These are phyloP conservation scores for Takashimella tepidaria DNA, from an alignment of 1,284 basidiomycete genomes.

Conservation along the genomic window DNA sequence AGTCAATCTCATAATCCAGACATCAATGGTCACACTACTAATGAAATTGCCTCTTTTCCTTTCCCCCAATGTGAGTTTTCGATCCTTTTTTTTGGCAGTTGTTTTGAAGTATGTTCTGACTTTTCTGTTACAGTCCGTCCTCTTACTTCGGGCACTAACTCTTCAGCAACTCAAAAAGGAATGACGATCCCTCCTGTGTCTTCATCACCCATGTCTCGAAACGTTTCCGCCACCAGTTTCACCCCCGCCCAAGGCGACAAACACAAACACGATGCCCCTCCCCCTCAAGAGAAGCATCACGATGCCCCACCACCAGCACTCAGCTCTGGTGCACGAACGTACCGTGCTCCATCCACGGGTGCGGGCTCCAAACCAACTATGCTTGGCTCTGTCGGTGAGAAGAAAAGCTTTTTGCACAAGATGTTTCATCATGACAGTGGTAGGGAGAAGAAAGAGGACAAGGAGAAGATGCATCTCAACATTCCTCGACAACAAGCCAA, in stretches of 20 bases:
- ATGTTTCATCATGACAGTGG: slow-evolving; percentile 46
- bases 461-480: slow-evolving; percentile 16
- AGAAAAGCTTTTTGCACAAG: slow-evolving; percentile 46
- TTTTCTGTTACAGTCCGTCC: slow-evolving; percentile 33
- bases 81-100: neutral
- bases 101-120: too few relatives aligned
- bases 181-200: slow-evolving; percentile 37
- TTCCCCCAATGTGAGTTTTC: slow-evolving; percentile 31
- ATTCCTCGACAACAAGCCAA: slow-evolving; percentile 16
- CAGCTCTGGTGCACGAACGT: neutral
- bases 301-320: slow-evolving; percentile 9
- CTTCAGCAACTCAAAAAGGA: slow-evolving; percentile 15
- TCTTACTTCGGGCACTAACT: slow-evolving; percentile 24
- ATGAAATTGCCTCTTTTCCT: slow-evolving; percentile 23
- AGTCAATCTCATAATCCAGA: slow-evolving; percentile 3
- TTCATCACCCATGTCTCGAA: slow-evolving; percentile 38
- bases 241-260: slow-evolving; percentile 9
- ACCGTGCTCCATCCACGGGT: slow-evolving; percentile 19
- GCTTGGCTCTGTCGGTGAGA: slow-evolving; percentile 33
- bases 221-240: slow-evolving; percentile 26
- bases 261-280: slow-evolving; percentile 4
- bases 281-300: slow-evolving; percentile 18
- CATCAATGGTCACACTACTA: slow-evolving; percentile 5
- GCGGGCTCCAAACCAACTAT: slow-evolving; percentile 29
- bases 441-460: slow-evolving; percentile 30